Percentiles rank a stretch among this genome's conserved stretches.
Evolutionary conservation across 192 early-diverging fungal genomes (phyloP).

Genomic region (Coemansia sp.): DNA sequence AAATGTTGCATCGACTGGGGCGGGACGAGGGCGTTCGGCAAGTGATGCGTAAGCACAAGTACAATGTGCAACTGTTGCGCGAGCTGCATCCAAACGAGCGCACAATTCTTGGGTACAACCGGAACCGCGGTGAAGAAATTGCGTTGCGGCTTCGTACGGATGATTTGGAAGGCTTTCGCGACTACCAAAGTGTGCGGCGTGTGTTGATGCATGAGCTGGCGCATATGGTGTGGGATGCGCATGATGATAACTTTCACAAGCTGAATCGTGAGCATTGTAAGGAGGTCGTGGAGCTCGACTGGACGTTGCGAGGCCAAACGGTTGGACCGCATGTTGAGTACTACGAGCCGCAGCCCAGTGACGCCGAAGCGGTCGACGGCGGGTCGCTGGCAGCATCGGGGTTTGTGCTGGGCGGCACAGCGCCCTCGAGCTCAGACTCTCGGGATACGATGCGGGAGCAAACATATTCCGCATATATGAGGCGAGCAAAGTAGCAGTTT

Average conservation of each 20-base stretch:
- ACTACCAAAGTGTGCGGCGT: conserved; percentile 25
- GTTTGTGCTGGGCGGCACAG: conserved; percentile 42
- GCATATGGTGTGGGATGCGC: conserved; percentile 54
- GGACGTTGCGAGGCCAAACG: conserved; percentile 39
- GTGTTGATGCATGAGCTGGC: conserved; percentile 56
- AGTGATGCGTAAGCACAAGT: conserved; percentile 37
- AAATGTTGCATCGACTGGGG: conserved; percentile 25
- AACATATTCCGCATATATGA: conserved; percentile 27
- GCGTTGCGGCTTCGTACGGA: conserved; percentile 45
- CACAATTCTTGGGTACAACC: conserved; percentile 50
- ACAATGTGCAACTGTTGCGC: conserved; percentile 29
- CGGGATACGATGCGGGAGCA: conserved; percentile 22
- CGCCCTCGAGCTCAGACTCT: neutral
- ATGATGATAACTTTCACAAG: conserved; percentile 43
- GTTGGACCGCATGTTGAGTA: conserved; percentile 6
- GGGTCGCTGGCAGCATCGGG: conserved; percentile 27
- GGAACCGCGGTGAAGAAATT: conserved; percentile 46
- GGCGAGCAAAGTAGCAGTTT: conserved; percentile 14
- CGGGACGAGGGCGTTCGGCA: conserved; percentile 38
- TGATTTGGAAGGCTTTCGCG: conserved; percentile 43
- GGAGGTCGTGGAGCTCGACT: conserved; percentile 47
- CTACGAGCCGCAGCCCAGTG: conserved; percentile 18
- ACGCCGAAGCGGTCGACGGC: conserved; percentile 27
- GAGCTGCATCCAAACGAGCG: conserved; percentile 47
- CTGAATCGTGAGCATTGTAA: conserved; percentile 42